Evolutionary conservation across 306 rosid species (phyloP), one percentile per base, ranked within the genome.

Genomic region (Morella rubra): DNA sequence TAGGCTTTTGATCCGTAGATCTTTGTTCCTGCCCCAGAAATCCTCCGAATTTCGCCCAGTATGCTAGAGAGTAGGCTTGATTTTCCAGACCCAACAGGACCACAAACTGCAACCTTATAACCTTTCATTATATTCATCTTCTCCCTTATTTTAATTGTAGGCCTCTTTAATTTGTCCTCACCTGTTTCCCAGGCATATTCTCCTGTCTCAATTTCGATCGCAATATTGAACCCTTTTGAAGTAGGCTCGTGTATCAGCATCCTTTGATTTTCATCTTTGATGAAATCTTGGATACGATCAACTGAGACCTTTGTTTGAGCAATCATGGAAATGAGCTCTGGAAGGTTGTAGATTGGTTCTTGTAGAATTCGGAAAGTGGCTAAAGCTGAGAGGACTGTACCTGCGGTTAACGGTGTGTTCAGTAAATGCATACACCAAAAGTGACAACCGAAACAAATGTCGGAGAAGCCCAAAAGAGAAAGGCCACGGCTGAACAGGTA

Each of bases 381-480:
- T 42, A 94, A 80, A 71, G 98, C 95, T 4, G 98, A 94, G 73
- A 94, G 85, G 15, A 89, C 98, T 0, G 87, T 88, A 15, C 96
- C 97, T 47, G 96, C 80, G 15, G 93, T 91, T 41, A 94, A 80
- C 16, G 93, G 93, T 12, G 86, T 85, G 40, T 92, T 82, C 52
- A 90, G 44, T 40, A 60, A 51, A 90, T 88, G 72, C 98, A 94
- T 40, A 88, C 91, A 4, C 93, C 92, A 71, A 94, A 94, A 56
- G 98, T 94, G 78, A 84, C 74, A 46, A 89, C 93, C 22, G 98
- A 94, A 83, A 94, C 92, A 41, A 94, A 79, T 77, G 98, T 92
- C 51, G 98, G 98, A 4, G 98, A 92, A 18, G 93, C 84, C 98
- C 97, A 94, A 73, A 94, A 92, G 77, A 94, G 90, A 79, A 93